Conservation (phyloP, 352 stramenopile genomes). For the Pythium periplocum region DNA sequence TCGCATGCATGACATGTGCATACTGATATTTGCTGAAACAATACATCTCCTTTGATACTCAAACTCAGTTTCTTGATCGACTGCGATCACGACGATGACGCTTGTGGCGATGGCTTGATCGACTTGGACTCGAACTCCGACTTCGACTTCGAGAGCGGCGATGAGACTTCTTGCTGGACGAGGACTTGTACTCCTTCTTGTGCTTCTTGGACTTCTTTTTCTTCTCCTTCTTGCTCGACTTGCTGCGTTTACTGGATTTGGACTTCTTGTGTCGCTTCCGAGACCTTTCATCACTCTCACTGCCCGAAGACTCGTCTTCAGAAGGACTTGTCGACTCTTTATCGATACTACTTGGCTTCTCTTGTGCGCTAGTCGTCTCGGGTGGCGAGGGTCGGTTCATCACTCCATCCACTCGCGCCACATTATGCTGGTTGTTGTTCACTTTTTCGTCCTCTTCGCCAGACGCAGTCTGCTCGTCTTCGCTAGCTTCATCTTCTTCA, state of each 20-base stretch:
- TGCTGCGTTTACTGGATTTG: slow-evolving; percentile 1
- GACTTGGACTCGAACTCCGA: slow-evolving; percentile 3
- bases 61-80: neutral
- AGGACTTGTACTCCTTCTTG: slow-evolving; percentile 3
- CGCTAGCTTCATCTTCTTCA: slow-evolving; percentile 30
- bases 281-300: neutral
- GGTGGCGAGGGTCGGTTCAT: too few relatives aligned
- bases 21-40: too few relatives aligned
- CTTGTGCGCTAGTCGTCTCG: too few relatives aligned
- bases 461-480: neutral
- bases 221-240: slow-evolving; percentile 10
- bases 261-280: neutral
- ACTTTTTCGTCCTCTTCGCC: neutral
- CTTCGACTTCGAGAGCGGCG: slow-evolving; percentile 5
- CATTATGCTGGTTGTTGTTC: too few relatives aligned
- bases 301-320: slow-evolving; percentile 2
- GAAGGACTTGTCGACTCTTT: neutral
- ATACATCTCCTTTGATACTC: neutral
- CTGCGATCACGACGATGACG: neutral
- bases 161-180: neutral
- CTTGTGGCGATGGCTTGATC: neutral
- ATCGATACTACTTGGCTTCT: too few relatives aligned
- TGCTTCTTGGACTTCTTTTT: slow-evolving; percentile 11
- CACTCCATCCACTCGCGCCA: too few relatives aligned
- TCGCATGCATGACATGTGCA: too few relatives aligned